These are phyloP conservation scores for Monocercomonoides exilis DNA, from an alignment of 78 protist genomes.

Conservation along the genomic window DNA sequence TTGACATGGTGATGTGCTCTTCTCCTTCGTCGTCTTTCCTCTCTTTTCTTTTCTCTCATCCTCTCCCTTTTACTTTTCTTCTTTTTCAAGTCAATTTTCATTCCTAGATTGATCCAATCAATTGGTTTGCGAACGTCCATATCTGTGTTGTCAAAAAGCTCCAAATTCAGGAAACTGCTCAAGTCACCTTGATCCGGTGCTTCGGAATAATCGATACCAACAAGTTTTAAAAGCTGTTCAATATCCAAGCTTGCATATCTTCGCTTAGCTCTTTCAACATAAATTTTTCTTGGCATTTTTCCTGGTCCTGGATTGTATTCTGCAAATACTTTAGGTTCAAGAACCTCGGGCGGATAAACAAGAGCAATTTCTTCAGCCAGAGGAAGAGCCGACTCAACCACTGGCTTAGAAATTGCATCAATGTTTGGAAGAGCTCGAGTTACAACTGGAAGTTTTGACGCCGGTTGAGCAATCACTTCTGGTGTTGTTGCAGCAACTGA, in stretches of 20 bases:
- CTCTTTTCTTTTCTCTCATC: not conserved
- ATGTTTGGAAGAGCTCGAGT: not conserved
- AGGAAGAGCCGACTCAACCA: not conserved
- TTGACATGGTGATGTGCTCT: not conserved
- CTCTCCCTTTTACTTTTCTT: not conserved
- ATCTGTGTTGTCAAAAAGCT: conserved; percentile 53
- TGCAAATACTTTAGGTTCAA: conserved; percentile 66
- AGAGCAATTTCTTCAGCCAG: not conserved
- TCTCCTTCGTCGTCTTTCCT: not conserved
- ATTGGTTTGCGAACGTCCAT: conserved; percentile 39
- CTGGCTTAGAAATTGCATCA: not conserved
- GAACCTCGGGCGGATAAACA: conserved; percentile 11
- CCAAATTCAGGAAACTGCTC: conserved; percentile 30
- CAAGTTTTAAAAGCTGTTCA: conserved; percentile 7
- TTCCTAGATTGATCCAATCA: conserved; percentile 49
- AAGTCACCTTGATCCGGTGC: not conserved
- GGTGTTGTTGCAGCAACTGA: conserved; percentile 4
- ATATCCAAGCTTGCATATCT: conserved; percentile 22
- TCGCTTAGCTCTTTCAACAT: conserved; percentile 49
- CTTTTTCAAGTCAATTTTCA: not conserved
- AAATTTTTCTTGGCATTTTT: conserved; percentile 51
- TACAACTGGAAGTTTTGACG: not conserved
- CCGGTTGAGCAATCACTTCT: not conserved
- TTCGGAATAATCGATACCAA: conserved; percentile 28
- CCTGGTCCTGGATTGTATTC: conserved; percentile 38